Evolutionary conservation across 148 eudicot genomes (phyloP).

Genomic region (Chenopodium quinoa): DNA sequence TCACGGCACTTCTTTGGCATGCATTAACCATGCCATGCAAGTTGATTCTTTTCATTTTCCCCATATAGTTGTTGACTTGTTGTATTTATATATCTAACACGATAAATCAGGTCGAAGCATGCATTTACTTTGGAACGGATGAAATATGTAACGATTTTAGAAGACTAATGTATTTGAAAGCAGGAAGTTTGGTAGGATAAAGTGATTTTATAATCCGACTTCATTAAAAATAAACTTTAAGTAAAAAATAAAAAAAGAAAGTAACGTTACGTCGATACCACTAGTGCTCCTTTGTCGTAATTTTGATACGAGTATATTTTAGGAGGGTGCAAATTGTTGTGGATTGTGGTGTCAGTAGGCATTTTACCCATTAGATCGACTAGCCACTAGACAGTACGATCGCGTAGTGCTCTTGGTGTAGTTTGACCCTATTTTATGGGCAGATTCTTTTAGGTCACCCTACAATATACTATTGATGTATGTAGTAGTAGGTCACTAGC

Average conservation of each 20-base stretch:
- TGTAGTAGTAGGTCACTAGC: neutral
- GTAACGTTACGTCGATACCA: too few relatives aligned
- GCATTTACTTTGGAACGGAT: too few relatives aligned
- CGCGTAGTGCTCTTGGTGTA: neutral
- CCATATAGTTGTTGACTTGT: neutral
- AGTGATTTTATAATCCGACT: too few relatives aligned
- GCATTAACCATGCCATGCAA: neutral
- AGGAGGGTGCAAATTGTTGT: neutral
- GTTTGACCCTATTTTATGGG: neutral
- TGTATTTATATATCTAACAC: too few relatives aligned
- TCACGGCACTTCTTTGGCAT: neutral
- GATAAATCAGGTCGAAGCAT: too few relatives aligned
- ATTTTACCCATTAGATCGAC: neutral
- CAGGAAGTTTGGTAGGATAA: too few relatives aligned
- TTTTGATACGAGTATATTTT: too few relatives aligned
- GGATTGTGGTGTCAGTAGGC: constrained; percentile 4
- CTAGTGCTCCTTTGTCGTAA: too few relatives aligned
- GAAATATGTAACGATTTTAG: too few relatives aligned
- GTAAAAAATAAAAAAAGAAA: too few relatives aligned
- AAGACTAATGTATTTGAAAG: too few relatives aligned
- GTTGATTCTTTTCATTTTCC: neutral
- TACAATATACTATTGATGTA: neutral
- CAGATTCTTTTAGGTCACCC: neutral
- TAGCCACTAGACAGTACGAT: neutral
- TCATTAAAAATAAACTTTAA: too few relatives aligned